Percentiles rank a stretch among this genome's conserved stretches.
Evolutionary conservation across 306 rosid genomes (phyloP).

Genomic region (Cicer chorassanicum): DNA sequence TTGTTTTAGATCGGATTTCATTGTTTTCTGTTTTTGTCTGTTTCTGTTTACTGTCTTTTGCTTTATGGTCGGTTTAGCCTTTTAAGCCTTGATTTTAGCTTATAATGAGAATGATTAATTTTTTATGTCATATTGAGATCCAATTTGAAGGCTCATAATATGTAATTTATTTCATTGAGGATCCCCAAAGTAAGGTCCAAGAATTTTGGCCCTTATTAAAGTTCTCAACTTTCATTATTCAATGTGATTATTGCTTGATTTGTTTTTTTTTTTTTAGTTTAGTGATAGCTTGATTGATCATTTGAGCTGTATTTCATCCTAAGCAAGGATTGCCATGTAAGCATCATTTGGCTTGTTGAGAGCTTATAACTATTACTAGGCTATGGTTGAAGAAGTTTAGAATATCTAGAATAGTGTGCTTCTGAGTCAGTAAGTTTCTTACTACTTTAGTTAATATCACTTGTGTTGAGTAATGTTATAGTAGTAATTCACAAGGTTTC

Average conservation of each 20-base stretch:
- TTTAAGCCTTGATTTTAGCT: not conserved
- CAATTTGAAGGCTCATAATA: not conserved
- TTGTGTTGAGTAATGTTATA: not conserved
- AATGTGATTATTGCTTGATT: conserved; percentile 12
- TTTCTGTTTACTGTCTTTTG: conserved; percentile 2
- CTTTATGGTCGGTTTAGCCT: not conserved
- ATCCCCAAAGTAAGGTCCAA: not conserved
- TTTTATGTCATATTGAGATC: conserved; percentile 8
- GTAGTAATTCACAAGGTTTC: not conserved
- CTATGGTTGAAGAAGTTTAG: too few species aligned
- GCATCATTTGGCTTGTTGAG: not conserved
- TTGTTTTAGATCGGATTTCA: conserved; percentile 26
- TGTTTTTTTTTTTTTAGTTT: not conserved
- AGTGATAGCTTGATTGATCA: conserved; percentile 9
- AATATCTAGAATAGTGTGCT: not conserved
- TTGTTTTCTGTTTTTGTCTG: conserved; percentile 16
- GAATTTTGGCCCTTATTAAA: not conserved
- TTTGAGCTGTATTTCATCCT: not conserved
- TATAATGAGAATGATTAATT: not conserved
- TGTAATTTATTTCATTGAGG: not conserved
- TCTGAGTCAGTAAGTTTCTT: not conserved
- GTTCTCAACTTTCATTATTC: not conserved
- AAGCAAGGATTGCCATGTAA: not conserved
- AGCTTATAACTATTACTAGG: too few species aligned
- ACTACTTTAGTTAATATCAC: not conserved